phyloP scores from a whole-genome alignment of 2,329 filamentous ascomycete species.

The Penicillium digitatum region DNA sequence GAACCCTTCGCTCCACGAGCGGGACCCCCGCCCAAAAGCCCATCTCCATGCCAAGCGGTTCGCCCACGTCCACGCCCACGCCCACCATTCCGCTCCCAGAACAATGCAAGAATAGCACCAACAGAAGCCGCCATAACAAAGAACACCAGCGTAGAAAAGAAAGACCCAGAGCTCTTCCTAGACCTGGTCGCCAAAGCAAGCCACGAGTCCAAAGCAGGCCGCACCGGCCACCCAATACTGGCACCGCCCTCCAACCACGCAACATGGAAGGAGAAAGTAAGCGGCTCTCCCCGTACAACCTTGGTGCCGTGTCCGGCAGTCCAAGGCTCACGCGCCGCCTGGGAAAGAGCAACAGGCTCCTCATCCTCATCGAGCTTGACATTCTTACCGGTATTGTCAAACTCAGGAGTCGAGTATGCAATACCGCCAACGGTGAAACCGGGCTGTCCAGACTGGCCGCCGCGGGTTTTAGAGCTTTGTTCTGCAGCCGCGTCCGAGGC shows the following conservation, averaged over 20 bases:
- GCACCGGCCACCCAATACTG: constrained; percentile 34
- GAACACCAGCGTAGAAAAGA: constrained; percentile 34
- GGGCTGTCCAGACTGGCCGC: constrained; percentile 36
- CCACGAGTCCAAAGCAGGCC: constrained; percentile 17
- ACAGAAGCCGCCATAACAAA: constrained; percentile 36
- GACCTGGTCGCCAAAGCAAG: constrained; percentile 10
- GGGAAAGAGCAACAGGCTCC: constrained; percentile 45
- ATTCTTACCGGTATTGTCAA: constrained; percentile 48
- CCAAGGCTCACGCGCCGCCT: constrained; percentile 46
- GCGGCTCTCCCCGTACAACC: constrained; percentile 80
- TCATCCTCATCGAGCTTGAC: constrained; percentile 21
- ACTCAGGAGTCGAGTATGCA: constrained; percentile 76
- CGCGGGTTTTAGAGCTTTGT: constrained; percentile 55
- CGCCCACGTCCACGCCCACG: constrained; percentile 21
- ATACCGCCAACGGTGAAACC: constrained; percentile 83
- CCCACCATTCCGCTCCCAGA: constrained; percentile 35
- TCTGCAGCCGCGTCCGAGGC: constrained; percentile 28
- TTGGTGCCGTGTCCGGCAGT: constrained; percentile 53
- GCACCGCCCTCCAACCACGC: constrained; percentile 61
- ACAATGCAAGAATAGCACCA: constrained; percentile 36
- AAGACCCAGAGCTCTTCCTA: constrained; percentile 9
- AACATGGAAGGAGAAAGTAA: constrained; percentile 75
- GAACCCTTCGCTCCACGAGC: constrained; percentile 41
- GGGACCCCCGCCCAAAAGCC: constrained; percentile 46
- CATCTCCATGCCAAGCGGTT: constrained; percentile 43